Conservation (phyloP, 1,284 basidiomycete species). For the Sanghuangporus sanghuang region DNA sequence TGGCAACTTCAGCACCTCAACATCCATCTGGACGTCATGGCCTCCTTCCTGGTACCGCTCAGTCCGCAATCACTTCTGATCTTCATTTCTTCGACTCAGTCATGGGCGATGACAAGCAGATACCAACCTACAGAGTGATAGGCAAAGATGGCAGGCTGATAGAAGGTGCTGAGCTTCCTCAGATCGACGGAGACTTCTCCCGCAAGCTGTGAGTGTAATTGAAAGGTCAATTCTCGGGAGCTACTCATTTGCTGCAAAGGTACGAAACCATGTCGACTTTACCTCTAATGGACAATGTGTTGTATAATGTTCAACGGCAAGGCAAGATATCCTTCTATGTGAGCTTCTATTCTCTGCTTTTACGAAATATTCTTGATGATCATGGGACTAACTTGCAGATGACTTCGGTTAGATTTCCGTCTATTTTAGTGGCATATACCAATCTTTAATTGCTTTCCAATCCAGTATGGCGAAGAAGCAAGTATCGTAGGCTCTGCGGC, state of each 20-base stretch:
- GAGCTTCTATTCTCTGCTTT: constrained; percentile 6
- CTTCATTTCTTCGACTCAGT: constrained; percentile 77
- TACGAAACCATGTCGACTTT: constrained; percentile 83
- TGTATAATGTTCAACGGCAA: constrained; percentile 91
- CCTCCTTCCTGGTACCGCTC: constrained; percentile 50
- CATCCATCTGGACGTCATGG: constrained; percentile 27
- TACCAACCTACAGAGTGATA: constrained; percentile 79
- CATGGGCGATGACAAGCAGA: constrained; percentile 49
- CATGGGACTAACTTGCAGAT: constrained; percentile 48
- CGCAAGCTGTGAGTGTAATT: constrained; percentile 51
- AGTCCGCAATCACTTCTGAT: constrained; percentile 60
- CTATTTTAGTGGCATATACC: not conserved
- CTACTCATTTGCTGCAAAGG: constrained; percentile 29
- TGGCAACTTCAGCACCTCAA: constrained; percentile 15
- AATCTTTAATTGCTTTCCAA: constrained; percentile 17
- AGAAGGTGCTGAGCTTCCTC: constrained; percentile 68
- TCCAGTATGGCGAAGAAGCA: constrained; percentile 86
- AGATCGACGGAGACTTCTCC: constrained; percentile 72
- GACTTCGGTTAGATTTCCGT: constrained; percentile 54
- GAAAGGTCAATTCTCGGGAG: not conserved
- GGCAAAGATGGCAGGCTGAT: constrained; percentile 72
- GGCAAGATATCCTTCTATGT: constrained; percentile 95
- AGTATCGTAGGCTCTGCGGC: constrained; percentile 89
- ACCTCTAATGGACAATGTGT: constrained; percentile 81
- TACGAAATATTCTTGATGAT: not conserved